These are phyloP conservation scores for Leishmania amazonensis DNA, from an alignment of 208 protist species.

Conservation along the genomic window DNA sequence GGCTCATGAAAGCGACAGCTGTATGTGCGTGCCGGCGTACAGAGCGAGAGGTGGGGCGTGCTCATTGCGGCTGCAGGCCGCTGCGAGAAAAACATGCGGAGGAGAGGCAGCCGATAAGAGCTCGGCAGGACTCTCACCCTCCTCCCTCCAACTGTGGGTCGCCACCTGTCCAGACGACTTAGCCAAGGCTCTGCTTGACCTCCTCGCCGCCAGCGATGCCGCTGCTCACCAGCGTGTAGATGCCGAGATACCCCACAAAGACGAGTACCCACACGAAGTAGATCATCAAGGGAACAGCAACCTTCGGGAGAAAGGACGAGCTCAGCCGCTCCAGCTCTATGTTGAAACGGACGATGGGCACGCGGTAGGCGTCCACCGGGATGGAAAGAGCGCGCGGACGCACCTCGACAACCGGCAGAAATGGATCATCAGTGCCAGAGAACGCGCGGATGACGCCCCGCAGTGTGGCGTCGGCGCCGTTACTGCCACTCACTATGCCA, in stretches of 20 bases:
- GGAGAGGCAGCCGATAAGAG: too few relatives aligned
- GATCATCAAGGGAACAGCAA: conserved; percentile 24
- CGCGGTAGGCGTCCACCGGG: conserved; percentile 20
- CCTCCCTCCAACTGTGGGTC: not conserved
- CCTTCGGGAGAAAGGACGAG: conserved; percentile 22
- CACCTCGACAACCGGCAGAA: conserved; percentile 40
- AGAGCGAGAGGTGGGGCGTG: not conserved
- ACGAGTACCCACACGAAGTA: conserved; percentile 18
- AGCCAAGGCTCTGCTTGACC: conserved; percentile 3
- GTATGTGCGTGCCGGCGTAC: not conserved
- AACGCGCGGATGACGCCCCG: not conserved
- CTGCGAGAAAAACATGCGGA: not conserved
- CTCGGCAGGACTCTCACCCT: not conserved
- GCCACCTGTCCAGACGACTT: too few relatives aligned
- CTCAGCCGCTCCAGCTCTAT: conserved; percentile 30
- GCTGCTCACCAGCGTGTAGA: conserved; percentile 34
- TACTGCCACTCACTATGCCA: not conserved
- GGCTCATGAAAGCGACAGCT: not conserved
- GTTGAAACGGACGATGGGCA: conserved; percentile 36
- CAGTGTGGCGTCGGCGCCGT: not conserved
- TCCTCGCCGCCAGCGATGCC: conserved; percentile 15
- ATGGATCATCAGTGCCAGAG: conserved; percentile 1
- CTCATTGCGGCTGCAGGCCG: not conserved
- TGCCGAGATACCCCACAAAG: conserved; percentile 19
- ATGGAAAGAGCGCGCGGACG: conserved; percentile 17